Base-by-base conservation (phyloP, 2,329 filamentous ascomycete species). In the Stagonosporopsis vannaccii region DNA sequence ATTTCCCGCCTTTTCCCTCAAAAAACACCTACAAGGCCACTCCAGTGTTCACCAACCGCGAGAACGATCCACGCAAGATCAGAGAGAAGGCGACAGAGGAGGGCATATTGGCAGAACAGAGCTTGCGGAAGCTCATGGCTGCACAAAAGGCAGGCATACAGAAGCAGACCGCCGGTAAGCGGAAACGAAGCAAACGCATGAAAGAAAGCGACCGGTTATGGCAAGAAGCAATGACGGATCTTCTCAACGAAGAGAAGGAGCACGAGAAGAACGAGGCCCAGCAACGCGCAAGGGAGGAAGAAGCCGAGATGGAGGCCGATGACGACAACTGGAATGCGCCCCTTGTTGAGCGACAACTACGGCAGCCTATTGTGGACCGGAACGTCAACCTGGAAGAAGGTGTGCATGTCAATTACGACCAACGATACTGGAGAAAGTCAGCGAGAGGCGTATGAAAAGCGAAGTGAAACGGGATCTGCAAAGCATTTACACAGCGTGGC, bases 21-120 rank as follows among this genome's bases (percentile, higher is more conserved):
- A 83, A 81, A 67, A 87, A 89, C 70, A 87, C 87, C 1, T 90
- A 86, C 76, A 82, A 82, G 62, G 75, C 82, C 23, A 88, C 86
- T 1, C 78, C 84, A 0, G 83, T 88, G 4, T 87, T 81, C 59
- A 81, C 83, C 1, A 73, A 82, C 35, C 81, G 86, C 56, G 85
- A 88, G 60, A 82, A 78, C 30, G 86, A 89, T 62, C 81, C 85
- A 2, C 78, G 85, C 33, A 82, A 80, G 60, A 84, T 88, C 42
- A 76, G 85, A 33, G 87, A 89, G 67, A 80, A 82, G 54, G 86
- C 86, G 4, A 88, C 86, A 3, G 82, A 88, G 66, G 87, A 90
- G 68, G 86, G 86, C 13, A 81, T 87, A 41, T 73, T 87, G 57
- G 87, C 86, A 7, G 87, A 89, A 70, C 84, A 88, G 65, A 86